Evolutionary conservation across 331 rosid species (phyloP).

Genomic region (Quercus lobata): DNA sequence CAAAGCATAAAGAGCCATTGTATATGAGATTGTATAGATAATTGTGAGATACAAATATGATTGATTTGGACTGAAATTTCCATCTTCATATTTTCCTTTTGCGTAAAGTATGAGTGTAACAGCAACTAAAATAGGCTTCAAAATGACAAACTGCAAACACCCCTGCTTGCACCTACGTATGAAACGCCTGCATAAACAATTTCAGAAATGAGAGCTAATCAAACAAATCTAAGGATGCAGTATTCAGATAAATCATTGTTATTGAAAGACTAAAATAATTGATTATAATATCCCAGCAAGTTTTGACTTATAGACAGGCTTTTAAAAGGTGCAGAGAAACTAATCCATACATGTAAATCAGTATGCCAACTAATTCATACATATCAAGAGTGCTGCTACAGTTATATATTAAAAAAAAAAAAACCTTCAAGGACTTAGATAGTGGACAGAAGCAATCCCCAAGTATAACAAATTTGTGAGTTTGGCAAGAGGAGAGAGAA

Average conservation of each 20-base stretch:
- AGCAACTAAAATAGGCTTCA: conserved; percentile 89
- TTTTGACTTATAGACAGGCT: neutral
- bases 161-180: conserved; percentile 99
- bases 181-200: conserved; percentile 77
- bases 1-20: conserved; percentile 89
- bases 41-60: conserved; percentile 95
- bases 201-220: conserved; percentile 15
- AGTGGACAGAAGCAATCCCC: too few relatives aligned
- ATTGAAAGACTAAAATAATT: conserved; percentile 7
- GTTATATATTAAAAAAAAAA: too few relatives aligned
- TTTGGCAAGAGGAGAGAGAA: too few relatives aligned
- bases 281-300: conserved; percentile 14
- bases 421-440: too few relatives aligned
- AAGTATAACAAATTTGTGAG: too few relatives aligned
- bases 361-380: neutral
- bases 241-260: conserved; percentile 4
- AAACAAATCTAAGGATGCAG: conserved; percentile 7
- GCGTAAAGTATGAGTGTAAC: conserved; percentile 86
- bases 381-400: too few relatives aligned
- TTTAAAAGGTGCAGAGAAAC: neutral
- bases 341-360: neutral
- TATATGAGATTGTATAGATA: conserved; percentile 83
- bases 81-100: conserved; percentile 86
- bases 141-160: conserved; percentile 93
- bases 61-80: conserved; percentile 85